Conservation (phyloP, 2,329 filamentous ascomycete genomes). For the Bipolaris bicolor region DNA sequence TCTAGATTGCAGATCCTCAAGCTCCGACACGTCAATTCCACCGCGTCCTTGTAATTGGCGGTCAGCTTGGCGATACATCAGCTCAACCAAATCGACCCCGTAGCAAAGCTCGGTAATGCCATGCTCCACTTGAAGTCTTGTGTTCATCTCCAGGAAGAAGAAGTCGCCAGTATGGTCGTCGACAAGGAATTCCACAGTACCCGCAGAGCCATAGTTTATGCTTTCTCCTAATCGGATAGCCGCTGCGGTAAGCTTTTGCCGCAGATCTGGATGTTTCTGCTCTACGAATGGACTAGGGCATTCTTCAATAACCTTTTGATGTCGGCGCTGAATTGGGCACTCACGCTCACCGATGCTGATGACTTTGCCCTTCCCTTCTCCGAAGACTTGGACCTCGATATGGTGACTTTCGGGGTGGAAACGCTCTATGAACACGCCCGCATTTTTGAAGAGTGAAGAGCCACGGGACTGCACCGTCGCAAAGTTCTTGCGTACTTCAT, state of each 20-base stretch:
- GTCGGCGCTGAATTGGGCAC: constrained; percentile 83
- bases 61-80: constrained; percentile 64
- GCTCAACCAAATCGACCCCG: constrained; percentile 59
- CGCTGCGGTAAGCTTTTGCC: constrained; percentile 66
- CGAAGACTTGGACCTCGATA: constrained; percentile 90
- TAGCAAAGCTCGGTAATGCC: constrained; percentile 64
- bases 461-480: constrained; percentile 60
- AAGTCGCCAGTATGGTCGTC: constrained; percentile 82
- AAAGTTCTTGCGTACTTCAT: constrained; percentile 51
- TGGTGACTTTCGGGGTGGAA: constrained; percentile 55
- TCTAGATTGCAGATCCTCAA: constrained; percentile 53
- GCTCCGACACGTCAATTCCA: constrained; percentile 51
- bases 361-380: constrained; percentile 77
- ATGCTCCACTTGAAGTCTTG: constrained; percentile 64
- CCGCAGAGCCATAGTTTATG: constrained; percentile 76
- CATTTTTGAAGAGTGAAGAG: constrained; percentile 25
- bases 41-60: constrained; percentile 54
- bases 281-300: constrained; percentile 76
- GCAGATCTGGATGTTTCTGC: constrained; percentile 60
- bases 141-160: constrained; percentile 69
- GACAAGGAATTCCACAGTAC: constrained; percentile 89
- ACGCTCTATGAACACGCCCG: constrained; percentile 57
- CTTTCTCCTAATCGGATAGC: constrained; percentile 70
- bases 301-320: constrained; percentile 92
- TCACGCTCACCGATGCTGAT: constrained; percentile 85